Conservation (phyloP, 2,329 filamentous ascomycete genomes). For the Shiraia sp. region DNA sequence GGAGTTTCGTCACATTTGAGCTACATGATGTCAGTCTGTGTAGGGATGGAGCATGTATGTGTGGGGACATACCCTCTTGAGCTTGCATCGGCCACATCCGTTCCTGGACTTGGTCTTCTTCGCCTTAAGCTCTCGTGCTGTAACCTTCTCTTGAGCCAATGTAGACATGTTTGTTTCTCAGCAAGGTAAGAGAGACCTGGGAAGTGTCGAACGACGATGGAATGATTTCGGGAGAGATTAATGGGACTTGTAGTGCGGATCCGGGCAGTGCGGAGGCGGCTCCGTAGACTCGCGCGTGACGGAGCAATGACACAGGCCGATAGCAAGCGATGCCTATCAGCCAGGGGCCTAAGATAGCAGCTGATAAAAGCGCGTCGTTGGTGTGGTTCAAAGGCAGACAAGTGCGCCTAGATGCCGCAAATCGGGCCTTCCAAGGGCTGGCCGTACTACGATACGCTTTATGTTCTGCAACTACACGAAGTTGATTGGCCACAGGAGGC, state of each 20-base stretch:
- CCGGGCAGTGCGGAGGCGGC: slow-evolving; percentile 14
- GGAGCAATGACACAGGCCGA: slow-evolving; percentile 29
- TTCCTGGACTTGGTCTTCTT: slow-evolving; percentile 45
- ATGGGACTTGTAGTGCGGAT: slow-evolving; percentile 23
- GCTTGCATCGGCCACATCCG: slow-evolving; percentile 41
- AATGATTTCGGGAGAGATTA: slow-evolving; percentile 19
- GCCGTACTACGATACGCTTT: slow-evolving; percentile 12
- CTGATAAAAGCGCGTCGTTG: slow-evolving; percentile 30
- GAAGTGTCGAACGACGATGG: slow-evolving; percentile 23
- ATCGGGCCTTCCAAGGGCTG: slow-evolving; percentile 20
- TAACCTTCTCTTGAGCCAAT: slow-evolving; percentile 30
- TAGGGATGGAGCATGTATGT: background rate
- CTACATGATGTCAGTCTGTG: slow-evolving; percentile 29
- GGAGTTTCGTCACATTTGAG: slow-evolving; percentile 52
- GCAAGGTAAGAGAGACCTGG: slow-evolving; percentile 7
- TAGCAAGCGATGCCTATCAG: slow-evolving; percentile 29
- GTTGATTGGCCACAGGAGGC: slow-evolving; percentile 24
- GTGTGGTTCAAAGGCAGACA: slow-evolving; percentile 22
- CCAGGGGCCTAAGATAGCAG: slow-evolving; percentile 27
- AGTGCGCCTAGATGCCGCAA: slow-evolving; percentile 24
- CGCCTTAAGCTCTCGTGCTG: slow-evolving; percentile 30
- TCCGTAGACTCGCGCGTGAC: slow-evolving; percentile 26
- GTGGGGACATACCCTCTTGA: slow-evolving; percentile 34
- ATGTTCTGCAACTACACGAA: slow-evolving; percentile 19
- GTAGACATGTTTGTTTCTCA: slow-evolving; percentile 31